A percentile compares a stretch with the other conserved stretches of the same genome.
These are phyloP conservation scores for Fusarium bulbicola DNA, from an alignment of 2,329 filamentous ascomycete genomes.

Conservation along the genomic window DNA sequence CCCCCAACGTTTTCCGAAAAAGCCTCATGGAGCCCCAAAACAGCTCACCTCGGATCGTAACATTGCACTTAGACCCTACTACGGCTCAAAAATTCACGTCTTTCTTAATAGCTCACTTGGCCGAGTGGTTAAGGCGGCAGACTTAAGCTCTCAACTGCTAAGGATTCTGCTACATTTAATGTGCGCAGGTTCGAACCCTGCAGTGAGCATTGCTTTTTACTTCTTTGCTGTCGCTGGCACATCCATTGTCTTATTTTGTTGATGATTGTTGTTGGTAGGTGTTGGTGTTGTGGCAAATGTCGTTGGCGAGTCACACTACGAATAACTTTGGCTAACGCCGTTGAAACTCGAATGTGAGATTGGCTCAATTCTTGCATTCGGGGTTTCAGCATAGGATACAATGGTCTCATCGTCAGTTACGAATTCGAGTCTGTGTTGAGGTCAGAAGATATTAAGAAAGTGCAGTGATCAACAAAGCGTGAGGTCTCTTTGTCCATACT, in stretches of 20 bases:
- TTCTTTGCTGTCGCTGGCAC: background rate
- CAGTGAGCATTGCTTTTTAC: background rate
- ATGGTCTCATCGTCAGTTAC: background rate
- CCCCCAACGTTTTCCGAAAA: background rate
- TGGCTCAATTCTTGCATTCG: background rate
- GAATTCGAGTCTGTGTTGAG: background rate
- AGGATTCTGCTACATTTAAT: conserved; percentile 12
- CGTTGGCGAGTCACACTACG: background rate
- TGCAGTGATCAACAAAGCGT: background rate
- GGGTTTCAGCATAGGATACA: too few relatives aligned
- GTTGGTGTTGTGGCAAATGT: background rate
- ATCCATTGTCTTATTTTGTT: background rate
- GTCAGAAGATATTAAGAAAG: too few relatives aligned
- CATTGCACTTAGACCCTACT: fast-evolving
- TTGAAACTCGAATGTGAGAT: background rate
- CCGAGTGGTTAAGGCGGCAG: conserved; percentile 27
- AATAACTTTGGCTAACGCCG: background rate
- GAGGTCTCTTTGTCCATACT: background rate
- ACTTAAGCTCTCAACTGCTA: conserved; percentile 6
- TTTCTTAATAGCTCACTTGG: conserved; percentile 9
- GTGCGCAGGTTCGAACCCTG: conserved; percentile 19
- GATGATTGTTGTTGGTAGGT: background rate
- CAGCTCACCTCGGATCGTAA: background rate
- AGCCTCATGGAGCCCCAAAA: background rate
- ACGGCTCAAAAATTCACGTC: background rate